phyloP scores from a whole-genome alignment of 2,329 filamentous ascomycete genomes.

The Fusarium poae region DNA sequence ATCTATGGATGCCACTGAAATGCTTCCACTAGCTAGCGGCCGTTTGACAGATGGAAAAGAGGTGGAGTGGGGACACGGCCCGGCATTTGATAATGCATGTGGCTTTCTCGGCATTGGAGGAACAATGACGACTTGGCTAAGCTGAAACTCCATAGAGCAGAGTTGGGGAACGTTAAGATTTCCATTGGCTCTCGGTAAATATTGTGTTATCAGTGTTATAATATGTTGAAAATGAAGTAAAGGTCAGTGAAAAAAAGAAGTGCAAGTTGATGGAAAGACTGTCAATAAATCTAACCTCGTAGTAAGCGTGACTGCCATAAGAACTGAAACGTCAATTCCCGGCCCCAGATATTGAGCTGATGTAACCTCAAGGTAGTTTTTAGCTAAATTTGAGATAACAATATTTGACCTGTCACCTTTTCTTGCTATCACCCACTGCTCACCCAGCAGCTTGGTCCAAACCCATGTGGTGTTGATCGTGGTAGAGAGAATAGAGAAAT shows the following conservation, averaged over 20 bases:
- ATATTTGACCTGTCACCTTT: slow-evolving; percentile 24
- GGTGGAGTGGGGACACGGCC: slow-evolving; percentile 14
- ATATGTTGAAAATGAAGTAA: background rate
- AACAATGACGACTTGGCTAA: slow-evolving; percentile 16
- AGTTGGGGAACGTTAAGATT: background rate
- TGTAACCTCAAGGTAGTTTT: slow-evolving; percentile 8
- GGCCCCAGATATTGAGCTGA: background rate
- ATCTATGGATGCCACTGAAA: slow-evolving; percentile 3
- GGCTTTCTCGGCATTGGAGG: slow-evolving; percentile 25
- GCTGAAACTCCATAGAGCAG: background rate
- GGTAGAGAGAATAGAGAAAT: background rate
- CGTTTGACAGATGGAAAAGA: slow-evolving; percentile 17
- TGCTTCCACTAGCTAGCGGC: slow-evolving; percentile 17
- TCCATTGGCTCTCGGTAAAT: background rate
- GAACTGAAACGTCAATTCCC: background rate
- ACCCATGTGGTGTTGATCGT: slow-evolving; percentile 5
- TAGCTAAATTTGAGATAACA: slow-evolving; percentile 2
- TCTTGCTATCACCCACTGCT: background rate
- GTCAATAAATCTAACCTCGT: background rate
- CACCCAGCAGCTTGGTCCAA: background rate
- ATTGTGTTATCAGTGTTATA: background rate
- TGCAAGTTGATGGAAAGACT: background rate
- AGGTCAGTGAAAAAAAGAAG: background rate
- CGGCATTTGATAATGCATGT: slow-evolving; percentile 35
- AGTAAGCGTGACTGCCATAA: background rate